phyloP scores from a whole-genome alignment of 2,329 filamentous ascomycete species.

The Berkeleyomyces rouxiae region DNA sequence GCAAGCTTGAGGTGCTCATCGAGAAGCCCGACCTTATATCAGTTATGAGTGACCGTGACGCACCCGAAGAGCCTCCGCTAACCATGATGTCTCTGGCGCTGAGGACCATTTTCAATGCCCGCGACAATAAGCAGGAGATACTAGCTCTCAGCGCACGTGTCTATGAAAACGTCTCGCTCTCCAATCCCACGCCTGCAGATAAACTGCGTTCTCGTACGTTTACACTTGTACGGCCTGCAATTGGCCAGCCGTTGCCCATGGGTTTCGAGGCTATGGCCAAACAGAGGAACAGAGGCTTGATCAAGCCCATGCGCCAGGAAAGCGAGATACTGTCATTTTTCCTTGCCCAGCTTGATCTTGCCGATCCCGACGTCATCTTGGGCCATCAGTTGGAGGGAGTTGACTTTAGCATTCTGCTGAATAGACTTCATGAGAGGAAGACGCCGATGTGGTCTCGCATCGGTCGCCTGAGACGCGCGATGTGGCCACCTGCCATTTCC shows the following conservation, averaged over 20 bases:
- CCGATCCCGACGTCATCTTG: constrained; percentile 84
- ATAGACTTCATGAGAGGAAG: constrained; percentile 73
- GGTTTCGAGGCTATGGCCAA: constrained; percentile 68
- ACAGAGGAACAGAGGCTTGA: constrained; percentile 55
- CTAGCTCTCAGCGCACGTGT: constrained; percentile 79
- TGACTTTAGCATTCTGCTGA: constrained; percentile 82
- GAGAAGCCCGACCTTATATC: constrained; percentile 62
- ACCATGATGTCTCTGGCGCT: constrained; percentile 93
- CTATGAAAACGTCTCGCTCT: constrained; percentile 78
- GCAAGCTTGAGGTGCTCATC: constrained; percentile 81
- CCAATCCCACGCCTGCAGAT: constrained; percentile 75
- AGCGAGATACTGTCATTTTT: constrained; percentile 75
- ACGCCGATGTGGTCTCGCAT: constrained; percentile 90
- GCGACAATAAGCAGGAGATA: constrained; percentile 93
- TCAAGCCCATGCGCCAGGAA: constrained; percentile 72
- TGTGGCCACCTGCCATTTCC: constrained; percentile 78
- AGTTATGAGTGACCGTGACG: constrained; percentile 59
- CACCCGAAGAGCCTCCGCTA: constrained; percentile 65
- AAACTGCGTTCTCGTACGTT: constrained; percentile 81
- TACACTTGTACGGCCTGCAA: constrained; percentile 72
- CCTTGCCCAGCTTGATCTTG: constrained; percentile 69
- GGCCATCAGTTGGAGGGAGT: constrained; percentile 96
- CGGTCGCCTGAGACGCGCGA: constrained; percentile 62
- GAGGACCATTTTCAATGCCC: constrained; percentile 73
- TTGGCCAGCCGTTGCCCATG: constrained; percentile 52